phyloP scores from a whole-genome alignment of 805 yeast species.

The Schwanniomyces yamadae region DNA sequence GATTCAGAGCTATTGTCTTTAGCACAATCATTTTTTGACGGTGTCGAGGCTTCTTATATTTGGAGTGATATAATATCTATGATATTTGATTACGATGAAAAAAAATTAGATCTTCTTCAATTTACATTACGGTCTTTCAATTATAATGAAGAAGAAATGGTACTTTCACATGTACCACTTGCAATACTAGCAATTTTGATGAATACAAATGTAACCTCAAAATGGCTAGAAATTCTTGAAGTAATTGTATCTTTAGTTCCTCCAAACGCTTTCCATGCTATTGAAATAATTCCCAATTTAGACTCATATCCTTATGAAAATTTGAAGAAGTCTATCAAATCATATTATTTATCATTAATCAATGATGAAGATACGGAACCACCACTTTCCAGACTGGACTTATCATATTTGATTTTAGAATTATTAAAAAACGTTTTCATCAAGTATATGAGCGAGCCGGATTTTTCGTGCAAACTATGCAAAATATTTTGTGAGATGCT shows the following conservation, averaged over 20 bases:
- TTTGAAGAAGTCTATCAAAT: conserved; percentile 1
- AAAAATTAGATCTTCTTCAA: conserved; percentile 47
- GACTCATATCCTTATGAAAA: conserved; percentile 1
- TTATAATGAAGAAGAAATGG: conserved; percentile 85
- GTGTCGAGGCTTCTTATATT: conserved; percentile 75
- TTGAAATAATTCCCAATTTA: conserved; percentile 1
- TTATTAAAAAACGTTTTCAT: conserved; percentile 18
- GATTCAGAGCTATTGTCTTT: conserved; percentile 51
- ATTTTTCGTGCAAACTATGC: conserved; percentile 19
- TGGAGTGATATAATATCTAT: conserved; percentile 64
- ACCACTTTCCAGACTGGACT: conserved; percentile 15
- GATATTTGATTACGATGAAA: conserved; percentile 26
- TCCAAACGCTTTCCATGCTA: conserved; percentile 48
- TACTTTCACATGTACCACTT: conserved; percentile 71
- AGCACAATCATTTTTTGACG: conserved; percentile 75
- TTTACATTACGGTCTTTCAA: conserved; percentile 67
- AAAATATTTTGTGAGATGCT: conserved; percentile 20
- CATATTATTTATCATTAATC: conserved; percentile 5
- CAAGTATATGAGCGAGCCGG: conserved; percentile 11
- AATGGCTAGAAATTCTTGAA: conserved; percentile 43
- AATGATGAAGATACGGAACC: conserved; percentile 4
- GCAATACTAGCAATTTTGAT: conserved; percentile 51
- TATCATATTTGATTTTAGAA: conserved; percentile 19
- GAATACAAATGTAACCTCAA: conserved; percentile 9
- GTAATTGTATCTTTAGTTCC: conserved; percentile 57